Evolutionary conservation across 176 grass and related monocot genomes (phyloP).

Genomic region (Luzula sylvatica): DNA sequence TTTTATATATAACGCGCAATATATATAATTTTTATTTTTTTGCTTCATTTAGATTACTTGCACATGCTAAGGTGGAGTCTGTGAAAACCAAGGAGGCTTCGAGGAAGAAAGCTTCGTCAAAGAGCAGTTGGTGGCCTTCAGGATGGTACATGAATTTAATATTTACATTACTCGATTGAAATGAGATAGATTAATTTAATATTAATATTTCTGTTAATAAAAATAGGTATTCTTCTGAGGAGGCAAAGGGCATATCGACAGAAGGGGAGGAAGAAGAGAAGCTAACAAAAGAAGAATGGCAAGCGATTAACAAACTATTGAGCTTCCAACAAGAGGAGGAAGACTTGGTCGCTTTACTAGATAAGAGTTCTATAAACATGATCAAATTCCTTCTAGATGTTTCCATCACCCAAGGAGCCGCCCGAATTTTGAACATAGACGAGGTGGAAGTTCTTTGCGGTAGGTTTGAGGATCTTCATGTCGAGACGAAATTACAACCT

Average conservation of each 20-base stretch:
- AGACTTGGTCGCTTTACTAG: slow-evolving; percentile 24
- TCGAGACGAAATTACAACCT: slow-evolving; percentile 63
- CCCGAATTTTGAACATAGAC: slow-evolving; percentile 71
- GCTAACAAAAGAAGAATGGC: slow-evolving; percentile 95
- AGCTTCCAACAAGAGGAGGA: slow-evolving; percentile 92
- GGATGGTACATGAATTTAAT: too few relatives aligned
- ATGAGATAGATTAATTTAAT: too few relatives aligned
- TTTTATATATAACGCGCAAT: too few relatives aligned
- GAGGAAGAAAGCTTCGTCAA: slow-evolving; percentile 50
- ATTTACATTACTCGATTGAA: too few relatives aligned
- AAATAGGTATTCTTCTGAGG: slow-evolving; percentile 33
- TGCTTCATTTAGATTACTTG: slow-evolving; percentile 54
- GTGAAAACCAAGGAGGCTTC: slow-evolving; percentile 72
- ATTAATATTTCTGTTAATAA: slow-evolving; percentile 15
- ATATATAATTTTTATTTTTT: too few relatives aligned
- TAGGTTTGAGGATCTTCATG: slow-evolving; percentile 90
- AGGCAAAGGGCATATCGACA: slow-evolving; percentile 24
- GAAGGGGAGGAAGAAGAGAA: slow-evolving; percentile 70
- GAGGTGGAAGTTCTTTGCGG: slow-evolving; percentile 70
- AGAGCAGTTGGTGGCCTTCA: slow-evolving; percentile 92
- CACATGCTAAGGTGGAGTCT: slow-evolving; percentile 93
- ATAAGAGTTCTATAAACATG: slow-evolving; percentile 48
- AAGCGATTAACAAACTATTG: slow-evolving; percentile 83
- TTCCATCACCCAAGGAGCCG: slow-evolving; percentile 81
- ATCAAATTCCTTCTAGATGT: slow-evolving; percentile 67